Conservation (phyloP, 2,329 filamentous ascomycete species). For the Phymatotrichopsis omnivora region DNA sequence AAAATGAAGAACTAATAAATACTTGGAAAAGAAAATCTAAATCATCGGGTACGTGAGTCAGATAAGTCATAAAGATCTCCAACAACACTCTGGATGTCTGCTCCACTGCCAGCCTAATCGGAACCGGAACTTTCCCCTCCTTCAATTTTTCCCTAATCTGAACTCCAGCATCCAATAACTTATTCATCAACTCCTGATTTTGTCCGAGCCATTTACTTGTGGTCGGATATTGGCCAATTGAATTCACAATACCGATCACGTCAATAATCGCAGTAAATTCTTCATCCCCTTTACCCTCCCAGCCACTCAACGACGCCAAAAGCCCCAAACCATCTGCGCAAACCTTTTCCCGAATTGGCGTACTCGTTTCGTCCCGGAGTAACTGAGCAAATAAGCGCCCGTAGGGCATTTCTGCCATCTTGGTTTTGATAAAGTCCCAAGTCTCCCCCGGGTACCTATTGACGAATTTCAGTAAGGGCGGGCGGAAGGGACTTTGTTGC, state of each 20-base stretch:
- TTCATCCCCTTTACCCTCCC: conserved; percentile 56
- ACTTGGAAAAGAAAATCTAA: conserved; percentile 75
- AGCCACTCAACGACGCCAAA: conserved; percentile 53
- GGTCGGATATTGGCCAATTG: conserved; percentile 57
- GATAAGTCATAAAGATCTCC: conserved; percentile 68
- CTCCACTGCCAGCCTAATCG: conserved; percentile 66
- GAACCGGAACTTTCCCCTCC: conserved; percentile 54
- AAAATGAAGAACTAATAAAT: conserved; percentile 1
- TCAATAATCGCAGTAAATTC: conserved; percentile 68
- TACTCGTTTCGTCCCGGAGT: conserved; percentile 61
- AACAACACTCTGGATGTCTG: conserved; percentile 85
- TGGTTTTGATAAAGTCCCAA: conserved; percentile 67
- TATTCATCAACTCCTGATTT: conserved; percentile 51
- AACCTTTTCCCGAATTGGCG: conserved; percentile 62
- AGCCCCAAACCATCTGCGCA: conserved; percentile 63
- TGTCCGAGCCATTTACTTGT: conserved; percentile 56
- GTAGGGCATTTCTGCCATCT: conserved; percentile 73
- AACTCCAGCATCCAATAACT: conserved; percentile 56
- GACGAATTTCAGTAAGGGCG: conserved; percentile 82
- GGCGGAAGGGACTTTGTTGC: conserved; percentile 80
- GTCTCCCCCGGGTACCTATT: conserved; percentile 87
- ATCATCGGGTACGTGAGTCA: conserved; percentile 64
- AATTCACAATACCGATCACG: conserved; percentile 72
- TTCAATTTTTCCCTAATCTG: conserved; percentile 67
- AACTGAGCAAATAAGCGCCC: conserved; percentile 87